phyloP scores from a whole-genome alignment of 2,329 filamentous ascomycete genomes.

The Aspergillus uvarum region DNA sequence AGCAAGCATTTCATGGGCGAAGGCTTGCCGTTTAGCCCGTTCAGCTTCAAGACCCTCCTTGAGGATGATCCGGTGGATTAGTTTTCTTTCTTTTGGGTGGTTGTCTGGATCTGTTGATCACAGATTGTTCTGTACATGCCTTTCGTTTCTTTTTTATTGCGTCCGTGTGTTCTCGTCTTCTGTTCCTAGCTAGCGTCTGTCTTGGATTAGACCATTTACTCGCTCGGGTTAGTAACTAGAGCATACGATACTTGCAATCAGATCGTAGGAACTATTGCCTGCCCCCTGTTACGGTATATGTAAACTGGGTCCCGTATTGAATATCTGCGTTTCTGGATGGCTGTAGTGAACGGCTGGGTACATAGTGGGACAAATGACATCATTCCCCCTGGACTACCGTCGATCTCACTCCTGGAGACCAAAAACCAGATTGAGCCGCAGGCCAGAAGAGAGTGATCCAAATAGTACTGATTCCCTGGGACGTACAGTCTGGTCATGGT shows the following conservation, averaged over 20 bases:
- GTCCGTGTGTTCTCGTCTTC: conserved; percentile 12
- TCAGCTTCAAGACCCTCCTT: conserved; percentile 79
- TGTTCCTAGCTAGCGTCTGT: conserved; percentile 1
- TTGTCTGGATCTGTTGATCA: conserved; percentile 1
- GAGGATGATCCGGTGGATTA: conserved; percentile 69
- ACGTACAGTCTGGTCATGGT: too few relatives aligned
- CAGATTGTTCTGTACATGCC: conserved; percentile 13
- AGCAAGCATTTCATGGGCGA: conserved; percentile 95
- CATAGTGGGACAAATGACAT: too few relatives aligned
- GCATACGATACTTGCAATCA: neutral
- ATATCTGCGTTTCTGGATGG: too few relatives aligned
- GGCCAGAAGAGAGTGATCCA: too few relatives aligned
- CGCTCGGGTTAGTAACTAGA: neutral
- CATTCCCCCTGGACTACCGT: too few relatives aligned
- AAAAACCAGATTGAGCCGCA: too few relatives aligned
- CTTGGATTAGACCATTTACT: conserved; percentile 1
- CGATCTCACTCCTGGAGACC: too few relatives aligned
- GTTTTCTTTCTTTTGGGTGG: conserved; percentile 16
- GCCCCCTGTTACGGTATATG: neutral
- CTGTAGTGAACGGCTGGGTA: too few relatives aligned
- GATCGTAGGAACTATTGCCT: neutral
- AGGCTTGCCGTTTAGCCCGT: conserved; percentile 81
- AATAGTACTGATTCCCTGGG: too few relatives aligned
- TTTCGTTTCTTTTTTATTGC: too few relatives aligned
- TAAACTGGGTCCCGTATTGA: too few relatives aligned